phyloP scores from a whole-genome alignment of 2,329 filamentous ascomycete genomes.

The Rutstroemia sp. region DNA sequence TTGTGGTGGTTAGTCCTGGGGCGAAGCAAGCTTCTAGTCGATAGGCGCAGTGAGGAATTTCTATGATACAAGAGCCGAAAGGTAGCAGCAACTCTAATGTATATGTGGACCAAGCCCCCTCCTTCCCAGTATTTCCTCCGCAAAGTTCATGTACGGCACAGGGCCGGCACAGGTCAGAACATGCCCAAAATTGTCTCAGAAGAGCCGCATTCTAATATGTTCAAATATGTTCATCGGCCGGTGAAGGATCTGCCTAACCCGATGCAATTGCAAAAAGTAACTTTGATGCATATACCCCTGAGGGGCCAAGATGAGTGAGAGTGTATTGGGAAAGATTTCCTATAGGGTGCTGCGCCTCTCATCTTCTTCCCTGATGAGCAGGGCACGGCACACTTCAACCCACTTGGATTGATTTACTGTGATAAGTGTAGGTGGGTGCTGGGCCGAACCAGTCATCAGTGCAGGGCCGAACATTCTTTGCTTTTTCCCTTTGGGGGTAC shows the following conservation, averaged over 20 bases:
- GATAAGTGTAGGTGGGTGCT: not conserved
- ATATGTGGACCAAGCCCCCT: not conserved
- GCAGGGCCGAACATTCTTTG: not conserved
- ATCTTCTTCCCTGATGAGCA: not conserved
- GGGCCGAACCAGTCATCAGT: not conserved
- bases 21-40: not conserved
- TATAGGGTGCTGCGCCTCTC: not conserved
- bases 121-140: not conserved
- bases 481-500: not conserved
- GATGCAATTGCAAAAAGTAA: not conserved
- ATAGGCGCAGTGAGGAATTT: not conserved
- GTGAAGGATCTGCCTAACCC: slow-evolving; percentile 2
- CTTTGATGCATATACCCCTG: slow-evolving; percentile 3
- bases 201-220: slow-evolving; percentile 1
- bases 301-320: not conserved
- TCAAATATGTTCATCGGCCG: not conserved
- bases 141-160: slow-evolving; percentile 2
- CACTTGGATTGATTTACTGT: not conserved
- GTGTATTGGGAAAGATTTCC: not conserved
- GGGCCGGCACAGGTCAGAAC: not conserved
- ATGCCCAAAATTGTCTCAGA: not conserved
- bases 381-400: not conserved
- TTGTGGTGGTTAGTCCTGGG: not conserved
- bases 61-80: not conserved
- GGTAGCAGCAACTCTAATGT: not conserved